Evolutionary conservation across 495 filamentous ascomycete genomes (phyloP), one percentile per base, ranked within the genome.

Genomic region (Penicillium nucicola): DNA sequence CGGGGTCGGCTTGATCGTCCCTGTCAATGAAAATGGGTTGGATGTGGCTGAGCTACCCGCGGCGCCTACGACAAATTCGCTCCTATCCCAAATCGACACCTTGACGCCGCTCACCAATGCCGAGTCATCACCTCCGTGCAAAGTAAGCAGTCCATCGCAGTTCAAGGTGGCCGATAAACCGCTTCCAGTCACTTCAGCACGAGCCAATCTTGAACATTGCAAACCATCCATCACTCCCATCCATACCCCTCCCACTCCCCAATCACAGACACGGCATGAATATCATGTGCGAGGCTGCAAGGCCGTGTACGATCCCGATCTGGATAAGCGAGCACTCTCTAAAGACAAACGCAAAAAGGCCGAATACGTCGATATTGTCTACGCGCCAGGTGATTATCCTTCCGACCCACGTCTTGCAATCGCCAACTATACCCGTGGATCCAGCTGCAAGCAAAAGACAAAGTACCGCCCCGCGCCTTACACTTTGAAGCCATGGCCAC

Each of bases 401-500:
- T 61, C 82, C 20, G 92, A 97, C 65, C 90, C 91, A 28, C 86
- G 91, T 53, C 74, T 92, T 10, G 80, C 77, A 18, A 87, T 86
- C 50, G 45, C 67, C 31, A 80, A 81, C 49, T 86, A 85, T 58
- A 73, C 72, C 23, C 76, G 78, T 44, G 71, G 77, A 51, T 66
- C 66, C 14, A 71, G 65, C 32, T 85, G 86, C 64, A 86, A 87
- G 53, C 82, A 81, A n/a, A 92, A 87, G 61, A 79, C 80, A 41
- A 83, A 82, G 53, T 74, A 90, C 53, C 85, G 92, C 30, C 71
- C 79, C 48, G 82, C 87, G 32, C 91, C 92, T 1, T 95, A 93
- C 67, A 78, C 80, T 35, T 69, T 95, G 32, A 84, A 79, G 61
- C 85, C 83, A 20, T 96, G 90, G 65, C 68, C 80, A 33, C 92